These are phyloP conservation scores for Capronia coronata DNA, from an alignment of 2,329 filamentous ascomycete genomes.

Conservation along the genomic window DNA sequence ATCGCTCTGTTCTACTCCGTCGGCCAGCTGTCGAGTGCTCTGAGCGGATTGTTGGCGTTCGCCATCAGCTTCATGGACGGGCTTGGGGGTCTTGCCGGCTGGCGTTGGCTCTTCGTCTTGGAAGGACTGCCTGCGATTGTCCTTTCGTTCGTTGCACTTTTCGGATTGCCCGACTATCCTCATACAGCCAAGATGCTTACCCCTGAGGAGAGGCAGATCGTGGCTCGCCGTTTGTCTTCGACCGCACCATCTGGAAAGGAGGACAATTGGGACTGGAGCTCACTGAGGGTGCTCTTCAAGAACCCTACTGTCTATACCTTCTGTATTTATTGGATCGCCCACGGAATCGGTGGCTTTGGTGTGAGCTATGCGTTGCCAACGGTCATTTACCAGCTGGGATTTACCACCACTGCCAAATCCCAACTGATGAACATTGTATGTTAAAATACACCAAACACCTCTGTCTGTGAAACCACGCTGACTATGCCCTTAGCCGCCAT, in stretches of 20 bases:
- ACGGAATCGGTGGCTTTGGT: constrained; percentile 41
- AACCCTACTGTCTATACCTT: constrained; percentile 38
- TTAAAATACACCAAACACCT: too few relatives aligned
- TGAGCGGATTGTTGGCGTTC: constrained; percentile 53
- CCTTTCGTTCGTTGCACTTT: constrained; percentile 26
- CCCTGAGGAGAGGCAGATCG: constrained; percentile 25
- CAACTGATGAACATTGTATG: constrained; percentile 45
- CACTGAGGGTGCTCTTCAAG: constrained; percentile 31
- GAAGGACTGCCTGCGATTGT: constrained; percentile 41
- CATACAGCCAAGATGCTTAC: constrained; percentile 28
- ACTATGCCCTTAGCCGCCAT: constrained; percentile 12
- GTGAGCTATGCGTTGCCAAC: constrained; percentile 39
- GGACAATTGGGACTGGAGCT: constrained; percentile 26
- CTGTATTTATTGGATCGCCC: constrained; percentile 37
- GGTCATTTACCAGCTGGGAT: constrained; percentile 41
- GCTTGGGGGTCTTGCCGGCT: constrained; percentile 49
- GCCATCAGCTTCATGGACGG: constrained; percentile 55
- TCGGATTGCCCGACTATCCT: constrained; percentile 20
- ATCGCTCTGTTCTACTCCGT: constrained; percentile 54
- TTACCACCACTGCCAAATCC: constrained; percentile 38
- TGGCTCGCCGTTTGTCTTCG: constrained; percentile 32
- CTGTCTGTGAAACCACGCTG: not conserved
- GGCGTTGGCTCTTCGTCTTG: constrained; percentile 56
- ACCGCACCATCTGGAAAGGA: constrained; percentile 16
- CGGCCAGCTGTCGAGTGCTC: constrained; percentile 55